Base-by-base conservation (phyloP, 169 alveolate species). In the Pseudocohnilembus persalinus region DNA sequence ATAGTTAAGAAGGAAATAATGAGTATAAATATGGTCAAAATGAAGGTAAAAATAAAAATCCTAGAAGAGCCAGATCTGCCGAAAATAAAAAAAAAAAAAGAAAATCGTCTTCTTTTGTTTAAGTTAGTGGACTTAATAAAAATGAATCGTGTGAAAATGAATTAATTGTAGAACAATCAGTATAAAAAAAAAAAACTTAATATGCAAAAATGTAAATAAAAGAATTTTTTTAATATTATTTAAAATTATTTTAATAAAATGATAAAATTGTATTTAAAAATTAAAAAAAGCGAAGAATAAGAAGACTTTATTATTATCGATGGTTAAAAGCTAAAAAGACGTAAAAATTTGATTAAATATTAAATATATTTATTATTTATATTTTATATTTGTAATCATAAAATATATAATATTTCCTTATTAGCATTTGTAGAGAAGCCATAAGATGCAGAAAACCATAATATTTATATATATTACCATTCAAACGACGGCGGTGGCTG, bases 401-500 rank as follows among this genome's bases (percentile, higher is more conserved):
- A n/a, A n/a, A n/a, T n/a, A n/a, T 49, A 49, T 49, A 11, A 49
- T 49, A 49, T 11, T 49, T 49, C 20, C 20, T 20, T 20, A 49
- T 20, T 20, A 49, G 68, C 99, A 0, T 98, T 98, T 89, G 97
- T 98, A 0, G 99, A 98, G 88, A 98, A 98, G 82, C 99, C 99
- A 0, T 88, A 96, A 78, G 97, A 98, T 89, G 99, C 99, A 1
- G 99, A 98, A 89, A 98, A 98, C 91, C 99, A 98, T 91, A 97
- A 98, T 88, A 96, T 97, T 83, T 98, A 98, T 97, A 97, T 98
- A 34, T 98, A 98, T 91, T 98, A 98, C 88, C 97, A 98, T 25
- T 93, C 95, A 31, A 95, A 96, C 76, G 95, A 98, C 29, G 99
- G 99, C 29, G 98, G 99, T 15, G 99, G 99, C 4, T 94, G 96